Base-by-base conservation (phyloP, 148 eudicot genomes). In the Amaranthus palmeri region DNA sequence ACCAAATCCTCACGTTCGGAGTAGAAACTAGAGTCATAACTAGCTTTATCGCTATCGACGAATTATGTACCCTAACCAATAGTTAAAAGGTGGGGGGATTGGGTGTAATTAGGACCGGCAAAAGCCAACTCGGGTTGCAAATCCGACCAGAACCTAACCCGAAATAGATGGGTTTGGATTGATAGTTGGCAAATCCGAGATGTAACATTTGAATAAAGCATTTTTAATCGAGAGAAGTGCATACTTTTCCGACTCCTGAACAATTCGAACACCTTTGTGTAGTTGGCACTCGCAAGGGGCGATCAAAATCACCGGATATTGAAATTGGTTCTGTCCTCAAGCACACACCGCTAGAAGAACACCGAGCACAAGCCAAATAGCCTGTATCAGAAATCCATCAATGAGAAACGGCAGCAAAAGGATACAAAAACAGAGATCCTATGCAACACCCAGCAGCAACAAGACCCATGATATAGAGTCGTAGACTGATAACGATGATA, bases 171-270 rank as follows among this genome's bases (percentile, higher is more conserved):
- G 18, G 8, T 15, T 47, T 67, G 54, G 62, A n/a, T 43, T 6
- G 9, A 11, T 25, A 18, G 10, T 46, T 25, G 36, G 36, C 36
- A 25, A 25, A 25, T 48, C 42, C 68, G 9, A 65, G 14, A 8
- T 48, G 41, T 48, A 6, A 66, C 8, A 47, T 12, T 36, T 8
- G 56, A 42, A 44, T 61, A 48, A 43, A 54, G 40, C 14, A 65
- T 25, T 48, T 25, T 7, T 42, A 41, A 42, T 66, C 43, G 62
- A 6, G 62, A 61, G 61, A 51, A 52, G 47, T 45, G 60, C 69
- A 47, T 85, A 93, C 98, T 97, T 93, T 93, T 74, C 98, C 97
- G 40, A 91, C 83, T 14, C 98, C 97, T 3, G 96, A 93, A 82
- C 98, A 91, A 77, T 84, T 87, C 56, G 78, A 60, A 85, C 98